A percentile compares a stretch with the other conserved stretches of the same genome.
These are phyloP conservation scores for Camellia granthamiana DNA, from an alignment of 148 eudicot species.

Conservation along the genomic window DNA sequence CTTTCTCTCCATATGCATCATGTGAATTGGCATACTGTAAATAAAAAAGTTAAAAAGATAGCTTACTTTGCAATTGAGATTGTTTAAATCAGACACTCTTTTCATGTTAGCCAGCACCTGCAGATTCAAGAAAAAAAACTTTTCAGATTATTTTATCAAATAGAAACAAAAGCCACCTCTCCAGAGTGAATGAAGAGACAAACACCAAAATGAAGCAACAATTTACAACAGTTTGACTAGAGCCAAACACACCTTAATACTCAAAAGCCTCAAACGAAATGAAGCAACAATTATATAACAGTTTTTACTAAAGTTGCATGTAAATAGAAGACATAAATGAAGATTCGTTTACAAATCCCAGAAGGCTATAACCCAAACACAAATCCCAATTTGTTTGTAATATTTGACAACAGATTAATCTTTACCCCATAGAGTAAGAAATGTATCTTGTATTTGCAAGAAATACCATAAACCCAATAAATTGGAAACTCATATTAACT, in stretches of 20 bases:
- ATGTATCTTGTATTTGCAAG: background rate
- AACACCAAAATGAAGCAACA: background rate
- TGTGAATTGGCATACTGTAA: background rate
- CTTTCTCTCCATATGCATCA: background rate
- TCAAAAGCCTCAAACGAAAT: background rate
- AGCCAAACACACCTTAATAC: too few species aligned
- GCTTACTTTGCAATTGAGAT: background rate
- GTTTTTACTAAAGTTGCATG: background rate
- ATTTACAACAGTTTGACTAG: background rate
- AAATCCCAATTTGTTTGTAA: background rate
- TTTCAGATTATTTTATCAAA: slow-evolving; percentile 1
- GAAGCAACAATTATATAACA: background rate
- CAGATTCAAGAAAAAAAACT: slow-evolving; percentile 15
- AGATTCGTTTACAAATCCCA: background rate
- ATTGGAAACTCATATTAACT: background rate
- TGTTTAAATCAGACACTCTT: too few species aligned
- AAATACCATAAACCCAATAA: background rate
- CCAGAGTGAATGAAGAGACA: background rate
- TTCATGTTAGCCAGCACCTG: slow-evolving; percentile 89
- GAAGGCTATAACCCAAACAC: background rate
- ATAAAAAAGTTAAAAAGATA: background rate
- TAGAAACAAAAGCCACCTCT: background rate
- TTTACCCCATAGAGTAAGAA: background rate
- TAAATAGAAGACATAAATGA: background rate
- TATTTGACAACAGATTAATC: background rate